A percentile compares a stretch with the other conserved stretches of the same genome.
These are phyloP conservation scores for Escallonia herrerae DNA, from an alignment of 129 eudicot species.

Conservation along the genomic window DNA sequence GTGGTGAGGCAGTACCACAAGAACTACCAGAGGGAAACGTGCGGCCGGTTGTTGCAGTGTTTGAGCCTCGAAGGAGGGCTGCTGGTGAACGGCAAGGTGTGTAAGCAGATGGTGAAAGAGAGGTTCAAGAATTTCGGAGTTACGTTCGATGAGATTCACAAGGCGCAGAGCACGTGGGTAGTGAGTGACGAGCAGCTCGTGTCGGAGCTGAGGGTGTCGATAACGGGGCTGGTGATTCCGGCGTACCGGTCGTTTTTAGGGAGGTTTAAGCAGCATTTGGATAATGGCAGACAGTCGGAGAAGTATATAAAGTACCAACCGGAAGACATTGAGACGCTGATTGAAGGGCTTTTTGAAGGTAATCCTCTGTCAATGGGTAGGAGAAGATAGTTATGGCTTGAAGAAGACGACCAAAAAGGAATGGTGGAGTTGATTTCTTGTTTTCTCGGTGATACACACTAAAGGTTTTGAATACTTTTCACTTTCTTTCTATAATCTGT, in stretches of 20 bases:
- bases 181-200: constrained; percentile 76
- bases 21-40: constrained; percentile 79
- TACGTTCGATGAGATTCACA: constrained; percentile 77
- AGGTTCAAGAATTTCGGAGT: constrained; percentile 59
- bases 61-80: constrained; percentile 57
- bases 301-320: constrained; percentile 87
- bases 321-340: constrained; percentile 66
- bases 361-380: constrained; percentile 39
- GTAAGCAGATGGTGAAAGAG: constrained; percentile 46
- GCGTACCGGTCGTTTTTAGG: constrained; percentile 82
- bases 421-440: not conserved
- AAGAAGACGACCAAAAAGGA: not conserved
- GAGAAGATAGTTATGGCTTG: constrained; percentile 24
- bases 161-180: constrained; percentile 69
- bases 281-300: constrained; percentile 40
- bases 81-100: constrained; percentile 49
- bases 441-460: no score
- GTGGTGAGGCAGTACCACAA: constrained; percentile 72
- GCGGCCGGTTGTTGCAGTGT: constrained; percentile 50
- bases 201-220: constrained; percentile 72
- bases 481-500: no score
- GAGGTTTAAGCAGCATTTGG: constrained; percentile 58
- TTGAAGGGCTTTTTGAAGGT: constrained; percentile 79
- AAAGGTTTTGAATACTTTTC: no score
- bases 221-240: constrained; percentile 71